Base-by-base conservation (phyloP, 2,329 filamentous ascomycete species). In the Colletotrichum sp. region DNA sequence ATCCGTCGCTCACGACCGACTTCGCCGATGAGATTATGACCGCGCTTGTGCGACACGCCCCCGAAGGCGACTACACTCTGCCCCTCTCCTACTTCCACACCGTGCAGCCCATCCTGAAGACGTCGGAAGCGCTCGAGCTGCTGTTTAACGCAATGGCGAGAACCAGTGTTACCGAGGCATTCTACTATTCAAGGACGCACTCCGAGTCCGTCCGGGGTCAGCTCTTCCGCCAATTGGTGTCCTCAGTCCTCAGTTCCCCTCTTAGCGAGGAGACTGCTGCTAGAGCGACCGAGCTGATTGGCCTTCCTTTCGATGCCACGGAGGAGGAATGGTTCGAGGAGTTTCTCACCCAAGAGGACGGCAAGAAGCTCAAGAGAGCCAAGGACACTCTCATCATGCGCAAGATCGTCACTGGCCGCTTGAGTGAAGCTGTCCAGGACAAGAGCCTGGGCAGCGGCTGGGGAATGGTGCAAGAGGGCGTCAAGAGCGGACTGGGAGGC, bases 21-120 rank as follows among this genome's bases (percentile, higher is more conserved):
- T 98, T 97, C 80, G 91, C 94, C 72, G 95, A 97, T 84, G 94
- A 98, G 77, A 96, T 98, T 68, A 89, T 97, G 79, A 90, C 90
- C 30, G 89, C 90, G 6, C 90, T 97, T 6, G 91, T 95, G 67
- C 89, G 90, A 48, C 89, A 92, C 78, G 88, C 92, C 26, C 85
- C 90, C 48, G 86, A 88, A 57, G 86, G 89, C 72, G 92, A 95
- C 81, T 90, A 91, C 79, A 89, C 86, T 30, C 88, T 96, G 3
- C 90, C 94, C 0, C 88, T 97, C 32, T 93, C 94, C 13, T 98
- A 97, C 85, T 97, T 94, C 85, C 90, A 96, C 78, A 92, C 93
- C 15, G 93, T 94, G 1, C 92, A 93, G 78, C 95, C 95, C 3
- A 91, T 93, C 24, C 87, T 98, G n/a, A 91, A 91, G 78, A 91